Percentiles rank a stretch among this genome's conserved stretches.
phyloP scores from a whole-genome alignment of 768 basidiomycete genomes.

The Kwoniella sp. region DNA sequence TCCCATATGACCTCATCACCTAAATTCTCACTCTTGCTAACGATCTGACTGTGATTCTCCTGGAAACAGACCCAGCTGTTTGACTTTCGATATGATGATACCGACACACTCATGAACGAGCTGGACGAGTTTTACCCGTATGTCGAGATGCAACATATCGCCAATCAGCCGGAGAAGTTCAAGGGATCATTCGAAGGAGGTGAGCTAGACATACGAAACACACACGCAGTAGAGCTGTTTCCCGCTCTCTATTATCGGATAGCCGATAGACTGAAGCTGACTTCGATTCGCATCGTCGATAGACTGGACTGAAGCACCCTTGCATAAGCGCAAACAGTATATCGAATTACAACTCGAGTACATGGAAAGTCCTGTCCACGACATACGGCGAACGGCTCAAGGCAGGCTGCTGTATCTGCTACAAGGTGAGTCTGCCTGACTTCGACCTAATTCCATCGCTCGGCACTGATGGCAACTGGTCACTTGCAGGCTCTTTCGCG shows the following conservation, averaged over 20 bases:
- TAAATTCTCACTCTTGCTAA: no score
- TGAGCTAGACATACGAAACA: no score
- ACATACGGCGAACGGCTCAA: conserved; percentile 81
- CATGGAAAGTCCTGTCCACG: conserved; percentile 80
- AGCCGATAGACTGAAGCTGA: no score
- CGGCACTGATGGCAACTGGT: neutral
- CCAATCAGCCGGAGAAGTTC: conserved; percentile 85
- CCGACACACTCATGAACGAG: conserved; percentile 92
- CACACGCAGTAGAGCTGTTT: no score
- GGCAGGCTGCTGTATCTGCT: conserved; percentile 84
- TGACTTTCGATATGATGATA: conserved; percentile 93
- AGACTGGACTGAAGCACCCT: conserved; percentile 79
- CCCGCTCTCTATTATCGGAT: no score
- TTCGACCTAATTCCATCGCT: conserved; percentile 11
- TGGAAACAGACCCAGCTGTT: conserved; percentile 57
- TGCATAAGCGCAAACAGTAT: conserved; percentile 68
- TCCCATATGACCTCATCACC: no score
- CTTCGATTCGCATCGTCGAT: neutral
- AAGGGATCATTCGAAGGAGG: conserved; percentile 78
- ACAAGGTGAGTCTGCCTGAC: conserved; percentile 66
- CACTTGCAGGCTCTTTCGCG: conserved; percentile 76
- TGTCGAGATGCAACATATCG: conserved; percentile 87
- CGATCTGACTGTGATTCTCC: neutral
- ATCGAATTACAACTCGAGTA: conserved; percentile 80
- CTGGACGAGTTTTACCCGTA: conserved; percentile 98